A percentile compares a stretch with the other conserved stretches of the same genome.
Conservation (phyloP, 768 basidiomycete genomes). For the Mycena epipterygia region DNA sequence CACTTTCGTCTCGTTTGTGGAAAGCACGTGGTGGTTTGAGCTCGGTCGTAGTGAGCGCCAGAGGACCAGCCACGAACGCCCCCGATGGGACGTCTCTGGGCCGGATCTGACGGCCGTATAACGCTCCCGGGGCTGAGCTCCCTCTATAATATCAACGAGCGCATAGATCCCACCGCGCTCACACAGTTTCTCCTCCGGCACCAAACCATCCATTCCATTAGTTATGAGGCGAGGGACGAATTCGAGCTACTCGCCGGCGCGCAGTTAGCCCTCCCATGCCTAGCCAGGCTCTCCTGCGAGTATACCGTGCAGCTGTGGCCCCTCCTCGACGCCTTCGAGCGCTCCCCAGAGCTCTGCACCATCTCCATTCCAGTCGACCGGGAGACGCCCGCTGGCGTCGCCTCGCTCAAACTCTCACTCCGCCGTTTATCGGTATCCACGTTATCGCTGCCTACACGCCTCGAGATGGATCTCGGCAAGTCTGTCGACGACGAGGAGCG, state of each 20-base stretch:
- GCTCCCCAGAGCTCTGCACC: neutral
- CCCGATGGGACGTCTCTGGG: slow-evolving; percentile 1
- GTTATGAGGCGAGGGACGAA: neutral
- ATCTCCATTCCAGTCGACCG: slow-evolving; percentile 7
- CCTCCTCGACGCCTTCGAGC: slow-evolving; percentile 18
- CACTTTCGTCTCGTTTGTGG: slow-evolving; percentile 12
- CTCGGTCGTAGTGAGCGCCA: slow-evolving; percentile 1
- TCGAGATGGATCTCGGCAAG: slow-evolving; percentile 1
- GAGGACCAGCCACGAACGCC: neutral
- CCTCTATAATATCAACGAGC: slow-evolving; percentile 9
- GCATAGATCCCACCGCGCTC: slow-evolving; percentile 1
- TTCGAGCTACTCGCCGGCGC: slow-evolving; percentile 1
- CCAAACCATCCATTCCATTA: neutral
- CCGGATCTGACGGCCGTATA: neutral
- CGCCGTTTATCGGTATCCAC: neutral
- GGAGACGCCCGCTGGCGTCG: slow-evolving; percentile 1
- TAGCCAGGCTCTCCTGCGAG: neutral
- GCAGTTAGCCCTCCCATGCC: neutral
- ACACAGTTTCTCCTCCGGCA: slow-evolving; percentile 6
- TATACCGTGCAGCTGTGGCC: neutral
- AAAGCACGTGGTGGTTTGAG: slow-evolving; percentile 12
- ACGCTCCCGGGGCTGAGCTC: neutral
- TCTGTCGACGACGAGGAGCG: neutral
- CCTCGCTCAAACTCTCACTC: neutral
- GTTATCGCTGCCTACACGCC: neutral